Evolutionary conservation across 176 grass and related monocot genomes (phyloP).

Genomic region (Tillandsia fasciculata): DNA sequence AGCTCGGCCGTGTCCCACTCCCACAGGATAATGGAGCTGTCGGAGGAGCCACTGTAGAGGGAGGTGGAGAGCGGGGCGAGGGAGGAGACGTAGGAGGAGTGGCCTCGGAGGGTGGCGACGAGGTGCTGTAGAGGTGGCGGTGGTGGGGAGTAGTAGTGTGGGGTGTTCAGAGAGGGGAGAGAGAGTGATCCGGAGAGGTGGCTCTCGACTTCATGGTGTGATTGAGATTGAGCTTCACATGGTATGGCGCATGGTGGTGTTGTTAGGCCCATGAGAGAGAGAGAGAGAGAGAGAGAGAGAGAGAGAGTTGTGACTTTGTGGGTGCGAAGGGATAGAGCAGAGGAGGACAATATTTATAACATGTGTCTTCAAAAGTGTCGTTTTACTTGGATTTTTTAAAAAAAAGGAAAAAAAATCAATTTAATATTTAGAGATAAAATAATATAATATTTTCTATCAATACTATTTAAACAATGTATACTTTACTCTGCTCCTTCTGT

Average conservation of each 20-base stretch:
- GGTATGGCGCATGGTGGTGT: no score
- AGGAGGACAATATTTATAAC: neutral
- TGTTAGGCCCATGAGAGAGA: neutral
- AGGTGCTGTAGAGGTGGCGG: slow-evolving; percentile 17
- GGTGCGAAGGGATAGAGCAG: no score
- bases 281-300: neutral
- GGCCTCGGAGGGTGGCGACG: slow-evolving; percentile 40
- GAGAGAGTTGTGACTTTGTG: neutral
- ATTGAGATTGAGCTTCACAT: neutral
- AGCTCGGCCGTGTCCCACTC: neutral
- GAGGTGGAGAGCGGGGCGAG: slow-evolving; percentile 26
- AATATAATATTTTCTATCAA: no score
- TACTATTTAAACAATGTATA: no score
- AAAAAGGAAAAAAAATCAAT: neutral
- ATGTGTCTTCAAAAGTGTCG: neutral
- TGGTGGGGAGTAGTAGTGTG: neutral
- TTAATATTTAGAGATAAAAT: neutral
- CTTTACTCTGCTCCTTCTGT: no score
- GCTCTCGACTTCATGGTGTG: slow-evolving; percentile 2
- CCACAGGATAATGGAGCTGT: slow-evolving; percentile 46
- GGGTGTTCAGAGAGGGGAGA: slow-evolving; percentile 16
- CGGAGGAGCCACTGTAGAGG: slow-evolving; percentile 39
- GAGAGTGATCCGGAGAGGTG: slow-evolving; percentile 17
- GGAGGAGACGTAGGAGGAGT: slow-evolving; percentile 55
- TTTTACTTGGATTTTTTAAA: neutral